These are phyloP conservation scores for Mycena epipterygia DNA, from an alignment of 768 basidiomycete genomes.

Conservation along the genomic window DNA sequence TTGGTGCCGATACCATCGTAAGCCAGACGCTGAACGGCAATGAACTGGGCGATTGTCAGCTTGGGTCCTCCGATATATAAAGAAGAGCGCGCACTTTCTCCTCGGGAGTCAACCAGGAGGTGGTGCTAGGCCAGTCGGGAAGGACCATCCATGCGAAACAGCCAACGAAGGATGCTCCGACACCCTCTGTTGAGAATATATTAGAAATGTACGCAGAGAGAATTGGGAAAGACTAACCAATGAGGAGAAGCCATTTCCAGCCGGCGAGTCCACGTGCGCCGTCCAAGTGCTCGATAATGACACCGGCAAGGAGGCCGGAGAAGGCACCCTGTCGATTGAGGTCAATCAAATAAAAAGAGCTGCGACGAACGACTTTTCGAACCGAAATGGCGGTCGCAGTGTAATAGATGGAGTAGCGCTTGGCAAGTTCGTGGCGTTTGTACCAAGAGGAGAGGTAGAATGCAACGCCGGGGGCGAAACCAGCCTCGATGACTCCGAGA, in stretches of 20 bases:
- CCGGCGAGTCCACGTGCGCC: constrained; percentile 38
- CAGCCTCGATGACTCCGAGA: constrained; percentile 52
- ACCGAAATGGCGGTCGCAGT: constrained; percentile 31
- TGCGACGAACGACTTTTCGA: background rate
- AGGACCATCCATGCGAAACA: constrained; percentile 32
- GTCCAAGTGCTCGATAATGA: constrained; percentile 35
- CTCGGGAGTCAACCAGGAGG: constrained; percentile 41
- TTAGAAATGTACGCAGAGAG: background rate
- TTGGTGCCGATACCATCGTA: constrained; percentile 23
- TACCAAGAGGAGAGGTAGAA: constrained; percentile 41
- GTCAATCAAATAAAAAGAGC: background rate
- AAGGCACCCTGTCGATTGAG: constrained; percentile 28
- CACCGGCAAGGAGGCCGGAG: constrained; percentile 42
- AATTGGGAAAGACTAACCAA: constrained; percentile 3
- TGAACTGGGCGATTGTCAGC: constrained; percentile 26
- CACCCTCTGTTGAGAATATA: constrained; percentile 34
- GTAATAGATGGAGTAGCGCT: constrained; percentile 30
- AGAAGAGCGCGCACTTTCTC: constrained; percentile 32
- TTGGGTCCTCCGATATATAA: background rate
- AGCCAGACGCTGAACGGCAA: constrained; percentile 36
- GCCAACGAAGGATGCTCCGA: constrained; percentile 37
- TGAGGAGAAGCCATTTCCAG: constrained; percentile 46
- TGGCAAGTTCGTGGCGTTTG: constrained; percentile 28
- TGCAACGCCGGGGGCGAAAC: constrained; percentile 53
- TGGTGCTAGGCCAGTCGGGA: constrained; percentile 39